Evolutionary conservation across 1,139 yeast species (phyloP), one percentile per base, ranked within the genome.

Genomic region (Taphrina populina): DNA sequence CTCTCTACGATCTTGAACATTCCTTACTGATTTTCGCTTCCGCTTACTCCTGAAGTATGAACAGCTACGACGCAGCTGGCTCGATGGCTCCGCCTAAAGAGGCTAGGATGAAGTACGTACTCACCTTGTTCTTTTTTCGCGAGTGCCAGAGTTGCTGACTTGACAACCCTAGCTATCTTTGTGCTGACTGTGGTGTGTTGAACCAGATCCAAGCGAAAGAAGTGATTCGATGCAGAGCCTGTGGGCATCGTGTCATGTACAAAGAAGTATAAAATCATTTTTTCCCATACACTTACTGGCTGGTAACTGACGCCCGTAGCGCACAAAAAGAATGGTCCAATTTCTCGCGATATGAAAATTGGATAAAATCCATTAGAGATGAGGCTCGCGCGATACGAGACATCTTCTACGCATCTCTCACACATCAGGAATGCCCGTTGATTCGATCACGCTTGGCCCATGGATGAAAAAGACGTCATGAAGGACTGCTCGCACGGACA

Each of bases 211-310:
- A 90, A 59, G 88, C 92, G 73, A 88, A 87, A 64, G 98, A 92
- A 71, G 95, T 97, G 54, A 95, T 92, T 63, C 86, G 98, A 75
- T 92, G 98, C 75, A 90, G 90, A 73, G 95, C 90, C 66, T 92
- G 98, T 72, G 98, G 98, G 60, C 98, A 92, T 73, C 84, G 98
- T 73, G 97, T 92, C 62, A 76, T 92, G 63, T 88, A 92, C 76
- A 92, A 92, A 76, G 95, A 96, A 63, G 54, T 49, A 15, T 20
- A 24, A 6, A 4, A 29, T 15, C 20, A n/a, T 13, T 10, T 19
- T 27, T 7, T 43, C 11, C 11, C 4, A 13, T 8, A 8, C 20
- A 11, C 10, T 30, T n/a, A 4, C 11, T 34, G 7, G 21, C 19
- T 21, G 6, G 21, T 5, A 2, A 17, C 49, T 43, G 21, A 43